phyloP scores from a whole-genome alignment of 306 rosid species.

The Echinosophora koreensis region DNA sequence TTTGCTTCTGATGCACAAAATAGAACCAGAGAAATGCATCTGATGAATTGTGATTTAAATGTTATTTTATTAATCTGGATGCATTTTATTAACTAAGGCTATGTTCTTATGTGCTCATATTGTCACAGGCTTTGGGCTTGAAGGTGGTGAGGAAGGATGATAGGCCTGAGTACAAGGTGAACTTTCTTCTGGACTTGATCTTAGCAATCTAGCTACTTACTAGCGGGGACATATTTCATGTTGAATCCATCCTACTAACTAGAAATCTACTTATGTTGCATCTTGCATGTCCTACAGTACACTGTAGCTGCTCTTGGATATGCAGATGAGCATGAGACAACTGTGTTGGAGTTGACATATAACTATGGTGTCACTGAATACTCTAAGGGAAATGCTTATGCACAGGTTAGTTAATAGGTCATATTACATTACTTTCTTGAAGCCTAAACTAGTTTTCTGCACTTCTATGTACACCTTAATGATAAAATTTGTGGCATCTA shows the following conservation, averaged over 20 bases:
- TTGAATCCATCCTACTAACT: not conserved
- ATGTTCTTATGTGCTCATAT: slow-evolving; percentile 39
- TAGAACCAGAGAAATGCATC: slow-evolving; percentile 14
- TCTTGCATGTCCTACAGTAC: slow-evolving; percentile 67
- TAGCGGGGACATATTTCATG: not conserved
- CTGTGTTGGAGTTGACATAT: slow-evolving; percentile 88
- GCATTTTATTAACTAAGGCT: slow-evolving; percentile 12
- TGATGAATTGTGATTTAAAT: slow-evolving; percentile 5
- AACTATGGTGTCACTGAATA: slow-evolving; percentile 89
- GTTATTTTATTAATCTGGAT: slow-evolving; percentile 13
- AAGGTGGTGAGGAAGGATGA: slow-evolving; percentile 77
- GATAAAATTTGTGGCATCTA: slow-evolving; percentile 27
- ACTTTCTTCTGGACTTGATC: slow-evolving; percentile 15
- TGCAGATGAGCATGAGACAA: slow-evolving; percentile 77
- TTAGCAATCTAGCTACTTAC: not conserved
- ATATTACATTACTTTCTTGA: not conserved
- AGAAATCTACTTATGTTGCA: not conserved
- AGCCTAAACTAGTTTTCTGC: slow-evolving; percentile 32
- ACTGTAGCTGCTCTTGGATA: slow-evolving; percentile 76
- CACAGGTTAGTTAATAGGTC: slow-evolving; percentile 66
- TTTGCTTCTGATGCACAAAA: slow-evolving; percentile 25
- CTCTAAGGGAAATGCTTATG: slow-evolving; percentile 89
- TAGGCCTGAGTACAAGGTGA: slow-evolving; percentile 83
- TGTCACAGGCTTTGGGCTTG: slow-evolving; percentile 86
- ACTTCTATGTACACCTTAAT: slow-evolving; percentile 7